phyloP scores from a whole-genome alignment of 805 yeast species.

The Candida pini region DNA sequence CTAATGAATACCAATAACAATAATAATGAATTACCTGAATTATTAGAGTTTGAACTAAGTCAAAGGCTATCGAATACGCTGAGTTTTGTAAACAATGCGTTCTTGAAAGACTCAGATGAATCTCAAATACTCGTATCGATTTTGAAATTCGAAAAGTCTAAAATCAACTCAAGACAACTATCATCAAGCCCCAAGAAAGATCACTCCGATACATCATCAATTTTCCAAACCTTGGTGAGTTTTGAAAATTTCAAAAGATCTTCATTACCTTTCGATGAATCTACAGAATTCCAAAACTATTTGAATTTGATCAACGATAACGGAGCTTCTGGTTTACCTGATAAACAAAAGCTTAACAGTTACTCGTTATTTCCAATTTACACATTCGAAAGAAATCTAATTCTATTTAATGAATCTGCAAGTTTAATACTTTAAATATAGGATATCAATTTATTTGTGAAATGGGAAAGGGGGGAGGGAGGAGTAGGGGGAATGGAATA shows the following conservation, averaged over 20 bases:
- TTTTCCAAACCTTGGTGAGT: background rate
- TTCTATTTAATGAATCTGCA: slow-evolving; percentile 17
- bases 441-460: slow-evolving; percentile 1
- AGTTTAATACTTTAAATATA: slow-evolving; percentile 9
- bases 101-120: slow-evolving; percentile 12
- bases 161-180: slow-evolving; percentile 3
- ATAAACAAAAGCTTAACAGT: no score
- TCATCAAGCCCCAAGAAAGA: background rate
- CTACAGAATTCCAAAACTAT: background rate
- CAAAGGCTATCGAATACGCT: slow-evolving; percentile 18
- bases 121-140: slow-evolving; percentile 13
- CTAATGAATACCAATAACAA: background rate
- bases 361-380: slow-evolving; percentile 5
- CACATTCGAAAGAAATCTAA: slow-evolving; percentile 17
- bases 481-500: background rate
- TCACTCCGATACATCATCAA: background rate
- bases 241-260: background rate
- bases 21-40: background rate
- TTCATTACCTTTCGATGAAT: background rate
- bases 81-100: slow-evolving; percentile 23
- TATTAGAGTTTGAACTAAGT: slow-evolving; percentile 9
- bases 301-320: slow-evolving; percentile 1
- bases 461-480: slow-evolving; percentile 1
- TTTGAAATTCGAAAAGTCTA: slow-evolving; percentile 20
- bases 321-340: no score